Base-by-base conservation (phyloP, 176 grass and related monocot species). In the Musa beccarii region DNA sequence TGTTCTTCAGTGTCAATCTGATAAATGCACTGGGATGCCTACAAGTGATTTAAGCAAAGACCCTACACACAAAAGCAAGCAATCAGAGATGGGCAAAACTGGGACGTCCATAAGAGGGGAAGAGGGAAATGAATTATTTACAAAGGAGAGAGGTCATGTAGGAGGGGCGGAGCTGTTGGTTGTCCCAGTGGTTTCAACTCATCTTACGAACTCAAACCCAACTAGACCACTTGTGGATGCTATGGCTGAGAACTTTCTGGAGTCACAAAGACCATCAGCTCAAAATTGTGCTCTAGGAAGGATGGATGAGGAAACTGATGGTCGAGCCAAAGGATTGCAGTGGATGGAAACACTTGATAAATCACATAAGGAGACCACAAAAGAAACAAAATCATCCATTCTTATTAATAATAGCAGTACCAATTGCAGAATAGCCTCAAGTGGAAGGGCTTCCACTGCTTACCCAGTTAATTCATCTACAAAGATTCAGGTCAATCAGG, bases 191-290 rank as follows among this genome's bases (percentile, higher is more conserved):
- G 28, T 22, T 17, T 51, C 85, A 73, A 73, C 11, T 21, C 51
- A 61, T 68, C 59, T 77, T 63, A 9, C 82, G 52, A 67, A 81
- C 61, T 73, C 54, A 51, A 63, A 79, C 69, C 74, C 28, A 67
- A 49, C n/a, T 64, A 86, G 86, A 71, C 72, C 68, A 49, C 25
- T 51, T 3, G 61, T 25, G 51, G 63, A 66, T 69, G 73, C 15
- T 78, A 51, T 52, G 4, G 21, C 55, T 83, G 86, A 88, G 73
- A 82, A 86, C 76, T 29, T 81, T 81, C 68, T 83, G 74, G 87
- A 87, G 74, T 92, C 90, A 19, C 77, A 87, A 83, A 84, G 74
- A 75, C 89, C 79, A 64, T 79, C 53, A 63, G 79, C 86, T 56
- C 85, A 75, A 78, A 82, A 82, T 76, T 43, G 66, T 73, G 69